Evolutionary conservation across 2,329 filamentous ascomycete genomes (phyloP), one percentile per base, ranked within the genome.

Genomic region (Cladosporium sp.): DNA sequence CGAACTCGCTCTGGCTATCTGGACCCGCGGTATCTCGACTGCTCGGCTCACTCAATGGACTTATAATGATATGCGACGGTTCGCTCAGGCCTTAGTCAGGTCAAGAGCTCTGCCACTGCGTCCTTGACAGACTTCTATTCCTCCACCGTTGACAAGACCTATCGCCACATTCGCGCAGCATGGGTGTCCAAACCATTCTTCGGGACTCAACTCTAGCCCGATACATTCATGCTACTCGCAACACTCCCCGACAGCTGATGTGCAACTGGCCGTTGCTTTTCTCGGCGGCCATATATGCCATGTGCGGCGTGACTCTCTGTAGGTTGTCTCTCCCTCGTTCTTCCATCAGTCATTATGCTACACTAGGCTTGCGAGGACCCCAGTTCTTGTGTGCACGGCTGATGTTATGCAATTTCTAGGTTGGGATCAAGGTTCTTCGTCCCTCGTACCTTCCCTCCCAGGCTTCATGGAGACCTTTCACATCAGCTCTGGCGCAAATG

Each of bases 381-480:
- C 5, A 9, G 9, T 9, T 20, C n/a, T 42, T n/a, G 39, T 3
- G 20, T 3, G 39, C 39, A n/a, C n/a, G 15, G 39, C 39, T 42
- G n/a, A 42, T 5, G n/a, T 7, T 22, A 9, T 30, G 9, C 5
- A 5, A 30, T 9, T 30, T 30, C 38, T 49, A 71, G 72, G 67
- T 36, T 74, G 69, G 71, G 69, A 73, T 49, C 71, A 74, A 63
- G 70, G 69, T 9, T 70, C 71, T 2, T 60, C 69, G 6, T 61
- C 73, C 2, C 63, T 68, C 1, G 61, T 76, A 1, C 65, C 73
- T 1, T 70, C 69, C 4, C 66, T 76, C 2, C 67, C 69, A 3
- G 66, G 73, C n/a, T 76, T 76, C 59, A 67, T 73, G 58, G 30
- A 72, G 14, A 64, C 70, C 14, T 76, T 76, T 43, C 66, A 65